phyloP scores from a whole-genome alignment of 108 stramenopile genomes.

The Asterionellopsis glacialis region DNA sequence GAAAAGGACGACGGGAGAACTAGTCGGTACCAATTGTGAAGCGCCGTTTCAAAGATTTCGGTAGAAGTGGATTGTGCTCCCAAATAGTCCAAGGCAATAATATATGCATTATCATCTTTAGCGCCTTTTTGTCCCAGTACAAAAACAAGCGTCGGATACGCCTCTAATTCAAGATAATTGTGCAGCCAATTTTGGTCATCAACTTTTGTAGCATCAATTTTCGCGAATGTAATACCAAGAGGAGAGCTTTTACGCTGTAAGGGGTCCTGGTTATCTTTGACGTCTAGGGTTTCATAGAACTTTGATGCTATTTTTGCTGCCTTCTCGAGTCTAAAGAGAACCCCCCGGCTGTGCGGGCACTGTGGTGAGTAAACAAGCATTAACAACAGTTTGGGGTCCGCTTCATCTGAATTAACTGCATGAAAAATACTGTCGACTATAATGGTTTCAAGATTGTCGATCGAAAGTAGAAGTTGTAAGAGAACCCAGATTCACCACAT shows the following conservation, averaged over 20 bases:
- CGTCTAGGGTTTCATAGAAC: not conserved
- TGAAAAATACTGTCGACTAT: not conserved
- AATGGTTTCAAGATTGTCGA: not conserved
- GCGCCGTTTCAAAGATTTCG: slow-evolving; percentile 1
- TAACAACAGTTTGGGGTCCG: not conserved
- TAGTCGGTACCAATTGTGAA: slow-evolving; percentile 5
- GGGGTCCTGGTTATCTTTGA: too few relatives aligned
- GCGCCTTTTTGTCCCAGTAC: not conserved
- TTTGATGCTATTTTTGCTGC: not conserved
- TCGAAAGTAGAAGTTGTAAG: not conserved
- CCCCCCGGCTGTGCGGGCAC: not conserved
- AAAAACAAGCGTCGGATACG: slow-evolving; percentile 6
- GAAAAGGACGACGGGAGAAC: not conserved
- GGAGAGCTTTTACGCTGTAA: not conserved
- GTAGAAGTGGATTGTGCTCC: not conserved
- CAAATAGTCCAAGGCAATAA: not conserved
- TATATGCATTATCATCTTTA: not conserved
- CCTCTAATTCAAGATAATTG: not conserved
- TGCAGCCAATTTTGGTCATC: not conserved
- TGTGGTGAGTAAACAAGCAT: not conserved
- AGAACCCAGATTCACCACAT: too few relatives aligned
- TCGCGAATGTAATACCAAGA: not conserved
- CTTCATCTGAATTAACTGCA: not conserved
- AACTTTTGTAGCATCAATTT: slow-evolving; percentile 1
- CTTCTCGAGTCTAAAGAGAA: not conserved